A percentile compares a stretch with the other conserved stretches of the same genome.
Conservation (phyloP, 2,329 filamentous ascomycete genomes). For the Paracoccidioides brasiliensis region DNA sequence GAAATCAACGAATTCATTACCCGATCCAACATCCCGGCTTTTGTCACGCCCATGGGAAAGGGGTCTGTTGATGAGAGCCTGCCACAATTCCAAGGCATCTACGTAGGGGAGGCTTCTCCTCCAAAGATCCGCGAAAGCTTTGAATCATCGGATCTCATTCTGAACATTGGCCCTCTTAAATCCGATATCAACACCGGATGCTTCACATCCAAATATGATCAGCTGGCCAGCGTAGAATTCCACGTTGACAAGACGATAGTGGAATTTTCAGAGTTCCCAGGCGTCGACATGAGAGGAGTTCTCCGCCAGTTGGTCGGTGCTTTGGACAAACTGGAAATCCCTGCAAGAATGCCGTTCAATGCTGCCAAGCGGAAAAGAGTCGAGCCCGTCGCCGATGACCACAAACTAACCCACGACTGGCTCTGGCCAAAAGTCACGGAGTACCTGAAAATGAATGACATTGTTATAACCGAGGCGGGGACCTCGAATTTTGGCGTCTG, state of each 20-base stretch:
- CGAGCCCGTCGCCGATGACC: conserved; percentile 34
- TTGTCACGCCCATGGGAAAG: conserved; percentile 87
- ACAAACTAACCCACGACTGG: conserved; percentile 37
- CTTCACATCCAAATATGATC: conserved; percentile 69
- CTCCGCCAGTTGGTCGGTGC: conserved; percentile 56
- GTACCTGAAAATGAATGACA: conserved; percentile 59
- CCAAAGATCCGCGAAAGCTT: conserved; percentile 33
- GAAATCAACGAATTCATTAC: conserved; percentile 62
- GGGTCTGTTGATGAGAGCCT: conserved; percentile 65
- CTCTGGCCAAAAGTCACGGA: conserved; percentile 66
- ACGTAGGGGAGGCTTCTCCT: conserved; percentile 64
- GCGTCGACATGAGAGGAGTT: conserved; percentile 63
- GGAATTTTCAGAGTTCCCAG: conserved; percentile 63
- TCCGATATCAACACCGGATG: conserved; percentile 45
- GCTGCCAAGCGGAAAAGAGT: conserved; percentile 40
- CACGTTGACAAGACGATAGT: conserved; percentile 62
- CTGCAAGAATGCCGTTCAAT: conserved; percentile 38
- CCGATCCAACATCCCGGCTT: conserved; percentile 63
- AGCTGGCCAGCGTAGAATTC: conserved; percentile 70
- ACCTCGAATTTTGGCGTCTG: conserved; percentile 82
- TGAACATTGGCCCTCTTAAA: conserved; percentile 33
- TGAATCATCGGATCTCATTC: conserved; percentile 29
- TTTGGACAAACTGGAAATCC: conserved; percentile 43
- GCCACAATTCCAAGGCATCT: conserved; percentile 68
- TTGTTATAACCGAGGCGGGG: conserved; percentile 76